These are phyloP conservation scores for Fusarium avenaceum DNA, from an alignment of 2,329 filamentous ascomycete genomes.

Conservation along the genomic window DNA sequence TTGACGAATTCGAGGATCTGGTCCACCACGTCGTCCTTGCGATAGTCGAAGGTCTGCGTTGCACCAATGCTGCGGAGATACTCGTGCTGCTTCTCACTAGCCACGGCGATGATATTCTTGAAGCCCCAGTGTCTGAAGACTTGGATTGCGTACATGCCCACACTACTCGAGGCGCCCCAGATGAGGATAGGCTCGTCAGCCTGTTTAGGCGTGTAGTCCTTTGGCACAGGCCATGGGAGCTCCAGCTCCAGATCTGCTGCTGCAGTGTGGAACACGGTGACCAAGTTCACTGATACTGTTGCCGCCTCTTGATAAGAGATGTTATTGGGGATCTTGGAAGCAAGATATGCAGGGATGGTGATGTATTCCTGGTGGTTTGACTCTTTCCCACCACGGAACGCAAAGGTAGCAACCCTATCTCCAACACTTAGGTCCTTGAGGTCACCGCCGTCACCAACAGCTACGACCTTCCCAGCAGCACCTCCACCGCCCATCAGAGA, in stretches of 20 bases:
- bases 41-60: slow-evolving; percentile 63
- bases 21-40: slow-evolving; percentile 53
- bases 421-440: slow-evolving; percentile 62
- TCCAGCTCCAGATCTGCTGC: slow-evolving; percentile 64
- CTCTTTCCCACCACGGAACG: slow-evolving; percentile 60
- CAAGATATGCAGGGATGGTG: slow-evolving; percentile 64
- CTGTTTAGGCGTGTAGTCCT: slow-evolving; percentile 54
- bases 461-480: slow-evolving; percentile 66
- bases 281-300: slow-evolving; percentile 69
- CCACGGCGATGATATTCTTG: slow-evolving; percentile 62
- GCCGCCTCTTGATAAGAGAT: slow-evolving; percentile 62
- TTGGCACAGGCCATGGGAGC: slow-evolving; percentile 69
- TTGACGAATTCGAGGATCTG: slow-evolving; percentile 49
- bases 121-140: slow-evolving; percentile 68
- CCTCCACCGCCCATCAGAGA: slow-evolving; percentile 65
- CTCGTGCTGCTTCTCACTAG: slow-evolving; percentile 61
- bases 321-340: slow-evolving; percentile 60
- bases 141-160: slow-evolving; percentile 65
- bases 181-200: slow-evolving; percentile 60
- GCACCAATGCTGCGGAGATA: slow-evolving; percentile 61
- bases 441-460: slow-evolving; percentile 59
- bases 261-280: slow-evolving; percentile 70
- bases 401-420: slow-evolving; percentile 69
- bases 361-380: slow-evolving; percentile 69
- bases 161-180: slow-evolving; percentile 67